These are phyloP conservation scores for Microbotryum scabiosae DNA, from an alignment of 1,284 basidiomycete genomes.

Conservation along the genomic window DNA sequence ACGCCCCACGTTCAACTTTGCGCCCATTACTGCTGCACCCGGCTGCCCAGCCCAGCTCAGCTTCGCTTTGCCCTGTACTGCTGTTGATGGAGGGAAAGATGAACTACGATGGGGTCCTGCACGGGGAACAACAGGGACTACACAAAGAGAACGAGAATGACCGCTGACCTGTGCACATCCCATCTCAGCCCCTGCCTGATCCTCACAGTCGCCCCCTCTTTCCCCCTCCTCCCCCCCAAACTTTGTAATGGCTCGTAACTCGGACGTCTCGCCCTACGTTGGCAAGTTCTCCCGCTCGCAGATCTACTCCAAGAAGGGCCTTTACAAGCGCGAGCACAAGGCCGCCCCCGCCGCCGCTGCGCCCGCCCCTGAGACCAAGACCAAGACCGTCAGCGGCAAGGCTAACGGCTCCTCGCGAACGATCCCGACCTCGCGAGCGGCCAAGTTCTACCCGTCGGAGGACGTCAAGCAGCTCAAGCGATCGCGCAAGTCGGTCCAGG, in stretches of 20 bases:
- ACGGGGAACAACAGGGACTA: no score
- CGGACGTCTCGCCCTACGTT: slow-evolving; percentile 72
- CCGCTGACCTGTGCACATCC: not conserved
- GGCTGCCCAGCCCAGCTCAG: no score
- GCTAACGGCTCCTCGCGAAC: slow-evolving; percentile 87
- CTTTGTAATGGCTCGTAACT: slow-evolving; percentile 76
- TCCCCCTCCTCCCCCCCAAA: not conserved
- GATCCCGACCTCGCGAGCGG: slow-evolving; percentile 74
- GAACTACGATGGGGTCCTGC: no score
- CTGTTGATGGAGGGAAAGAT: no score
- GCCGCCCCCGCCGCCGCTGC: slow-evolving; percentile 52
- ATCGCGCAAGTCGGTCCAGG: slow-evolving; percentile 73
- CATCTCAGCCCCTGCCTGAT: not conserved
- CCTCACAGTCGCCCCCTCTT: not conserved
- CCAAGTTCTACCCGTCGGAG: slow-evolving; percentile 88
- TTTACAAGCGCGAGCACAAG: slow-evolving; percentile 46
- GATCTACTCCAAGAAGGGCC: slow-evolving; percentile 68
- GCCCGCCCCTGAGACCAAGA: slow-evolving; percentile 50
- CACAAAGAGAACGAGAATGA: no score
- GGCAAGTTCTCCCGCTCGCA: slow-evolving; percentile 75
- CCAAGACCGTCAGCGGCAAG: slow-evolving; percentile 77
- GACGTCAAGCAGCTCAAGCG: slow-evolving; percentile 83
- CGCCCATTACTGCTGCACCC: no score
- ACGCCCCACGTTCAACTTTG: no score
- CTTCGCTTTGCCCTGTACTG: no score